These are phyloP conservation scores for Candida endomychidarum DNA, from an alignment of 805 yeast genomes.

Conservation along the genomic window DNA sequence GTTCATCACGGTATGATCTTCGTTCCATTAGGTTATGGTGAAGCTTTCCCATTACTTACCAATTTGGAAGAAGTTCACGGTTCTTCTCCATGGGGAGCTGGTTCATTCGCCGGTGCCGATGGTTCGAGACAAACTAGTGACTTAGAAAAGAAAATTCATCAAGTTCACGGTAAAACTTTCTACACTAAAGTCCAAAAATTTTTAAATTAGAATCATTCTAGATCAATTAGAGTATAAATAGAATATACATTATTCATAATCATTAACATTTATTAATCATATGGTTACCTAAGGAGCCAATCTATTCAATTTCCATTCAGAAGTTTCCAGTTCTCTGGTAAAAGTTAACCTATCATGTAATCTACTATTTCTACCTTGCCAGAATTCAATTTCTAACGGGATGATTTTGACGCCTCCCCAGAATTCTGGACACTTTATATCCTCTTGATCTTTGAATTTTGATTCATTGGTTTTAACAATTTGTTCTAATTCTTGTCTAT, in stretches of 20 bases:
- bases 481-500: constrained; percentile 63
- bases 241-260: neutral
- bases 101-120: constrained; percentile 71
- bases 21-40: constrained; percentile 75
- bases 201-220: constrained; percentile 7
- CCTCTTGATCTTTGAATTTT: constrained; percentile 59
- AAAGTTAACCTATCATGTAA: constrained; percentile 86
- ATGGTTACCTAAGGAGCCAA: constrained; percentile 77
- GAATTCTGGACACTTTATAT: constrained; percentile 84
- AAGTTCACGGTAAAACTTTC: constrained; percentile 67
- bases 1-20: constrained; percentile 80
- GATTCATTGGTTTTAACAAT: constrained; percentile 47
- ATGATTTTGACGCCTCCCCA: constrained; percentile 95
- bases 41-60: constrained; percentile 52
- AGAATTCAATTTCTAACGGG: constrained; percentile 90
- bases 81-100: constrained; percentile 87
- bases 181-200: constrained; percentile 29
- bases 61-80: constrained; percentile 70
- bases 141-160: constrained; percentile 63
- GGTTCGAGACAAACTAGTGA: constrained; percentile 70
- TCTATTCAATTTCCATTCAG: constrained; percentile 64
- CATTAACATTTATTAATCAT: neutral
- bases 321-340: constrained; percentile 49
- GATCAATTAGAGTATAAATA: neutral
- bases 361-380: constrained; percentile 94